Evolutionary conservation across 352 stramenopile species (phyloP).

Genomic region (Globisporangium cystogenes): DNA sequence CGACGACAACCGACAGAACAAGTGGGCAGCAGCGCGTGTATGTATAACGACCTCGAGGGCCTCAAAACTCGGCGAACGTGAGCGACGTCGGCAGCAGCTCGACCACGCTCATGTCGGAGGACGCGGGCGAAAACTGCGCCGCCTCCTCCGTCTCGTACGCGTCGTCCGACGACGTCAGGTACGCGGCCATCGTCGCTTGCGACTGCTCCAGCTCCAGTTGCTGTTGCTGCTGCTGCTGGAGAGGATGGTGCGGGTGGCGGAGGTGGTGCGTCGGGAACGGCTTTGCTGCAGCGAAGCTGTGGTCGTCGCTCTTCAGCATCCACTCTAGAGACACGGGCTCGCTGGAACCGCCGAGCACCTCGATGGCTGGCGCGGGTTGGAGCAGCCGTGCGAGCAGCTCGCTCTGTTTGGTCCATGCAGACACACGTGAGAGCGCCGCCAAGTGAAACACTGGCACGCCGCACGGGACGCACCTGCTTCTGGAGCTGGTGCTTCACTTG

Average conservation of each 20-base stretch:
- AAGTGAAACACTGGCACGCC: neutral
- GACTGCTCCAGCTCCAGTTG: conserved; percentile 2
- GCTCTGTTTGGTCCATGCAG: conserved; percentile 12
- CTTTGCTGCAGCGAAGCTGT: conserved; percentile 1
- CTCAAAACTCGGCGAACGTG: conserved; percentile 36
- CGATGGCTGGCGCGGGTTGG: conserved; percentile 9
- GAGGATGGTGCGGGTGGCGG: neutral
- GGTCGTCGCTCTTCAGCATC: conserved; percentile 55
- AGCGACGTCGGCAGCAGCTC: conserved; percentile 24
- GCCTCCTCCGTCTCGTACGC: conserved; percentile 19
- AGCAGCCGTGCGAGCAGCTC: conserved; percentile 22
- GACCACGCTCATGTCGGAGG: conserved; percentile 23
- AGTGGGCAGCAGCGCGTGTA: neutral
- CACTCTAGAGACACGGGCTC: conserved; percentile 52
- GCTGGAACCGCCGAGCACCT: conserved; percentile 8
- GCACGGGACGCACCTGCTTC: conserved; percentile 35
- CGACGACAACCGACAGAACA: neutral
- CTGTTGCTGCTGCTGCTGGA: conserved; percentile 1
- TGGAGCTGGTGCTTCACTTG: conserved; percentile 56
- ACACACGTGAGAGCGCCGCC: neutral
- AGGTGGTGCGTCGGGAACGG: neutral
- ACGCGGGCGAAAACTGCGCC: conserved; percentile 22
- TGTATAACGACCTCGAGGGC: neutral
- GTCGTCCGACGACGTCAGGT: conserved; percentile 47
- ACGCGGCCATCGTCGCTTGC: conserved; percentile 24